Evolutionary conservation across 2,329 filamentous ascomycete species (phyloP).

Genomic region (Penicillium sp.): DNA sequence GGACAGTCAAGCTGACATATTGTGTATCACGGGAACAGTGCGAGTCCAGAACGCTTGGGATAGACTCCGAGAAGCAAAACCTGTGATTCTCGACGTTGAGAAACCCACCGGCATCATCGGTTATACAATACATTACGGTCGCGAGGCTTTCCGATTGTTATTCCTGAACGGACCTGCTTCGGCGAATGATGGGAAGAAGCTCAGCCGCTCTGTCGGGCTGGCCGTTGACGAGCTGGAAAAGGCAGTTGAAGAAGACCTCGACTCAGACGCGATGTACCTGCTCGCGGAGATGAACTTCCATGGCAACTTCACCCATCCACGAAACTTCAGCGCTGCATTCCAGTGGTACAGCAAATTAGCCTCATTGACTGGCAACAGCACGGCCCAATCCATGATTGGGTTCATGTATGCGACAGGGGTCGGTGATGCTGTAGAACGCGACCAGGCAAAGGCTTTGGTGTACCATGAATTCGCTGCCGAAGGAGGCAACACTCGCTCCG

Average conservation of each 20-base stretch:
- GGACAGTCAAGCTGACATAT: slow-evolving; percentile 7
- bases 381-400: slow-evolving; percentile 91
- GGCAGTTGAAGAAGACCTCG: slow-evolving; percentile 49
- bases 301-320: slow-evolving; percentile 83
- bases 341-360: slow-evolving; percentile 74
- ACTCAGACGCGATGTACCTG: slow-evolving; percentile 77
- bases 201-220: slow-evolving; percentile 44
- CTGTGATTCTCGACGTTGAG: slow-evolving; percentile 21
- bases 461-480: slow-evolving; percentile 93
- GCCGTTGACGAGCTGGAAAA: slow-evolving; percentile 55
- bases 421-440: slow-evolving; percentile 68
- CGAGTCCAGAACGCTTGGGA: slow-evolving; percentile 29
- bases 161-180: slow-evolving; percentile 58
- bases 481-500: slow-evolving; percentile 71
- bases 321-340: slow-evolving; percentile 74
- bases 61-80: slow-evolving; percentile 25
- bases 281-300: slow-evolving; percentile 95
- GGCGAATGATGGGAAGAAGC: slow-evolving; percentile 35
- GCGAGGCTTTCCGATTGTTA: slow-evolving; percentile 56
- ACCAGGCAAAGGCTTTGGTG: slow-evolving; percentile 85
- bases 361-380: slow-evolving; percentile 71
- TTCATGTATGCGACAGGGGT: slow-evolving; percentile 94
- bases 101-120: slow-evolving; percentile 56
- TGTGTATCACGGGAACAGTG: slow-evolving; percentile 16
- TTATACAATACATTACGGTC: slow-evolving; percentile 54